phyloP scores from a whole-genome alignment of 163 green algal species.

The Volvox carteri region DNA sequence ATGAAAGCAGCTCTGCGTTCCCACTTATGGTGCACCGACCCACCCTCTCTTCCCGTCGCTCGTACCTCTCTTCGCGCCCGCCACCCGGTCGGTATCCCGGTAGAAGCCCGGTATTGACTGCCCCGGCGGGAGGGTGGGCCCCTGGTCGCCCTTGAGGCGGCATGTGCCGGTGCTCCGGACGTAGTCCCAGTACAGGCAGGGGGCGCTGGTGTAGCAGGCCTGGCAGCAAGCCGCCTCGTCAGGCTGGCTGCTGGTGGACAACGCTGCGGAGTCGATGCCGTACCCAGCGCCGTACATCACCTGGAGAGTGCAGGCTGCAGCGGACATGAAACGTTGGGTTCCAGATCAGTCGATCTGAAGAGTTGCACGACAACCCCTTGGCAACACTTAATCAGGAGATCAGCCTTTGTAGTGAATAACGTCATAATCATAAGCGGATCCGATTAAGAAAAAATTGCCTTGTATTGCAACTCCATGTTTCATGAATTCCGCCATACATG shows the following conservation, averaged over 20 bases:
- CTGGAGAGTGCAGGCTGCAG: neutral
- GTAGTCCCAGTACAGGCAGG: neutral
- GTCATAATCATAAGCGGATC: too few relatives aligned
- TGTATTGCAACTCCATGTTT: too few relatives aligned
- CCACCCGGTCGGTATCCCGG: neutral
- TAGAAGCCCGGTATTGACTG: neutral
- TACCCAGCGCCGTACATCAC: neutral
- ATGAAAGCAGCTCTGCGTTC: neutral
- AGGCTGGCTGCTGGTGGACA: neutral
- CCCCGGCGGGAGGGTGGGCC: neutral
- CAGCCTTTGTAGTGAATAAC: too few relatives aligned
- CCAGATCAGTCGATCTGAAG: too few relatives aligned
- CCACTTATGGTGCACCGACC: too few relatives aligned
- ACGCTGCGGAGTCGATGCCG: neutral
- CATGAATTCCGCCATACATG: too few relatives aligned
- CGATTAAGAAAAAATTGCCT: too few relatives aligned
- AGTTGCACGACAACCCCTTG: too few relatives aligned
- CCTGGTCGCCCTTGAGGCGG: neutral
- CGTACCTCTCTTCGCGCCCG: neutral
- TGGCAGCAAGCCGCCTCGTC: neutral
- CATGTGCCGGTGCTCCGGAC: neutral
- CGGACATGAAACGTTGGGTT: too few relatives aligned
- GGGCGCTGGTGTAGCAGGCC: neutral
- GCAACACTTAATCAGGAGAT: too few relatives aligned
- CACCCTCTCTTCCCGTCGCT: too few relatives aligned